Percentiles rank a stretch among this genome's conserved stretches.
Conservation (phyloP, 2,329 filamentous ascomycete genomes). For the Verticillium alfalfae region DNA sequence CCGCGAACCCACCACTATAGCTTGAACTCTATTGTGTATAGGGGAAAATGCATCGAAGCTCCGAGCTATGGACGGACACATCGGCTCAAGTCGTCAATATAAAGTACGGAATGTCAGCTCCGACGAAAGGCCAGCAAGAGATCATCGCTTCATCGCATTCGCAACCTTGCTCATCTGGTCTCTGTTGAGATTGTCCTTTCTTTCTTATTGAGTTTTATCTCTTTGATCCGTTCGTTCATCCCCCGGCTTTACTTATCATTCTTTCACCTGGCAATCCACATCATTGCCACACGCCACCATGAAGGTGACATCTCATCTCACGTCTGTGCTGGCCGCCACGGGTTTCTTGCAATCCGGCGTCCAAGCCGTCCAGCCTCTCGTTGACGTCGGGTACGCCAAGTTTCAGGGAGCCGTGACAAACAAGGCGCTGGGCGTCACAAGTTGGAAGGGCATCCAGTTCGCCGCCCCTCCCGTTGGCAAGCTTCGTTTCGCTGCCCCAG, state of each 20-base stretch:
- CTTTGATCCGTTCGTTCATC: background rate
- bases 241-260: background rate
- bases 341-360: background rate
- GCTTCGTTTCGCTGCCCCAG: slow-evolving; percentile 62
- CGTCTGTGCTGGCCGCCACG: slow-evolving; percentile 1
- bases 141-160: background rate
- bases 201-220: background rate
- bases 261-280: background rate
- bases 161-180: background rate
- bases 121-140: background rate
- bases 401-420: slow-evolving; percentile 46
- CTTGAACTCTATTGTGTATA: background rate
- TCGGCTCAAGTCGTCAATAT: background rate
- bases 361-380: slow-evolving; percentile 24
- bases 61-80: background rate
- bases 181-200: background rate
- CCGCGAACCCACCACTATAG: background rate
- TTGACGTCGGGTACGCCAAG: slow-evolving; percentile 62
- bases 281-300: background rate
- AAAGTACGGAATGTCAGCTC: background rate
- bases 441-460: slow-evolving; percentile 73
- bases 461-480: slow-evolving; percentile 63
- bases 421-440: slow-evolving; percentile 49
- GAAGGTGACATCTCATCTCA: background rate
- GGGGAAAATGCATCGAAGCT: background rate